A percentile compares a stretch with the other conserved stretches of the same genome.
Evolutionary conservation across 1,284 basidiomycete genomes (phyloP).

Genomic region (Trichosporon sp.): DNA sequence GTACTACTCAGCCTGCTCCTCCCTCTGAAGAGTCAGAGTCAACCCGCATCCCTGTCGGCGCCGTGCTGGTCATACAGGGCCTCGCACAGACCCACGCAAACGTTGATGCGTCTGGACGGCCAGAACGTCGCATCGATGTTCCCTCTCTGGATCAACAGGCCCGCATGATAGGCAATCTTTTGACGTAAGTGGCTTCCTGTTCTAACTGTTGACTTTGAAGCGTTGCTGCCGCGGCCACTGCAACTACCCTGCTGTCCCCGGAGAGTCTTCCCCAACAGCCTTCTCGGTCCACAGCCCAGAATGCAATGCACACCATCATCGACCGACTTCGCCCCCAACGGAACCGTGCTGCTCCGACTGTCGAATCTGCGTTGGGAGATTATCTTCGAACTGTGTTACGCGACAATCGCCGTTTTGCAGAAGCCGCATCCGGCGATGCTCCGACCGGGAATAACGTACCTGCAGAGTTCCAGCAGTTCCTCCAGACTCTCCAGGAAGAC

Average conservation of each 20-base stretch:
- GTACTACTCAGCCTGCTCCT: neutral
- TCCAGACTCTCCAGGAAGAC: conserved; percentile 49
- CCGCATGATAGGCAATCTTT: conserved; percentile 52
- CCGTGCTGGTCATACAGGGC: conserved; percentile 55
- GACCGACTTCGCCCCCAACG: conserved; percentile 46
- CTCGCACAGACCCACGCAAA: conserved; percentile 51
- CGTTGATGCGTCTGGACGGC: conserved; percentile 23
- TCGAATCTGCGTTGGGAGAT: conserved; percentile 49
- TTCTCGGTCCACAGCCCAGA: conserved; percentile 35
- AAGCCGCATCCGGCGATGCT: conserved; percentile 29
- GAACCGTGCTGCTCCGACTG: conserved; percentile 34
- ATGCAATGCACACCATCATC: conserved; percentile 46
- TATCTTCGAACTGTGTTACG: conserved; percentile 50
- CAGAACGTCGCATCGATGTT: conserved; percentile 25
- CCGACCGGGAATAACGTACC: conserved; percentile 32
- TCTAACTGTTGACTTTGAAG: conserved; percentile 30
- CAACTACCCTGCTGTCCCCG: conserved; percentile 48
- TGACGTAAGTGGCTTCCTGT: conserved; percentile 45
- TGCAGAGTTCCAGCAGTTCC: conserved; percentile 50
- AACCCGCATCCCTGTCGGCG: conserved; percentile 41
- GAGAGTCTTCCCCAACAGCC: conserved; percentile 30
- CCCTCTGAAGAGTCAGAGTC: conserved; percentile 2
- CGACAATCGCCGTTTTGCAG: conserved; percentile 36
- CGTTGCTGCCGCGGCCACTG: conserved; percentile 53
- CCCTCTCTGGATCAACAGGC: conserved; percentile 49